Conservation (phyloP, 495 filamentous ascomycete species). For the Rusavskia elegans region DNA sequence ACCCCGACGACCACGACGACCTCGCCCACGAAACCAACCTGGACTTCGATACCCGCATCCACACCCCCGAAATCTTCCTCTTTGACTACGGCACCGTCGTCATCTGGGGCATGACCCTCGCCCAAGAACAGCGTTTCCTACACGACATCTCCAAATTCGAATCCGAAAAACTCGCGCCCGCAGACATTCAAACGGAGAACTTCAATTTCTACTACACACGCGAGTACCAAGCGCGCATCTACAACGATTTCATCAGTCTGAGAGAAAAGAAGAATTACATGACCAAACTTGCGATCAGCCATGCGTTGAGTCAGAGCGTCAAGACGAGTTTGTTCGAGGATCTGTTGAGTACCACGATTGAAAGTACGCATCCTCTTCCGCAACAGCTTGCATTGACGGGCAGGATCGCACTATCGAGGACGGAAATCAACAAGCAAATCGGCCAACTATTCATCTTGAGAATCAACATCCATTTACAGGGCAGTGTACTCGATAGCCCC, state of each 20-base stretch:
- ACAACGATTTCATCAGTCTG: constrained; percentile 95
- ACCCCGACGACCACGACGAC: constrained; percentile 31
- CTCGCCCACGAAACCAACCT: constrained; percentile 16
- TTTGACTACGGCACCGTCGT: constrained; percentile 99
- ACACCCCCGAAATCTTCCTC: constrained; percentile 86
- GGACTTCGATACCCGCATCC: constrained; percentile 62
- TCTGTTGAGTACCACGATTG: constrained; percentile 82
- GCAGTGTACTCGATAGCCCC: constrained; percentile 89
- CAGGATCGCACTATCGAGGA: constrained; percentile 66
- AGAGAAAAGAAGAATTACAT: constrained; percentile 91
- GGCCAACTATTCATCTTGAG: constrained; percentile 93
- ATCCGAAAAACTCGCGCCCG: constrained; percentile 66
- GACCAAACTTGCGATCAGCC: constrained; percentile 92
- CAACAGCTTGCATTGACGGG: constrained; percentile 81
- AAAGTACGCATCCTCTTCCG: constrained; percentile 76
- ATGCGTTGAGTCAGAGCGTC: constrained; percentile 86
- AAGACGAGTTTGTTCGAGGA: constrained; percentile 98
- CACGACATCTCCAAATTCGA: constrained; percentile 96
- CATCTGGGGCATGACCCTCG: constrained; percentile 92
- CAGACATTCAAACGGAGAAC: constrained; percentile 86
- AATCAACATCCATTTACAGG: constrained; percentile 96
- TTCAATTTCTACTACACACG: constrained; percentile 99
- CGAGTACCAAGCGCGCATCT: constrained; percentile 94
- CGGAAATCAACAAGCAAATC: constrained; percentile 95
- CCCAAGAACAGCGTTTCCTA: constrained; percentile 73